Evolutionary conservation across 495 filamentous ascomycete species (phyloP), one percentile per base, ranked within the genome.

Genomic region (Eremomyces bilateralis): DNA sequence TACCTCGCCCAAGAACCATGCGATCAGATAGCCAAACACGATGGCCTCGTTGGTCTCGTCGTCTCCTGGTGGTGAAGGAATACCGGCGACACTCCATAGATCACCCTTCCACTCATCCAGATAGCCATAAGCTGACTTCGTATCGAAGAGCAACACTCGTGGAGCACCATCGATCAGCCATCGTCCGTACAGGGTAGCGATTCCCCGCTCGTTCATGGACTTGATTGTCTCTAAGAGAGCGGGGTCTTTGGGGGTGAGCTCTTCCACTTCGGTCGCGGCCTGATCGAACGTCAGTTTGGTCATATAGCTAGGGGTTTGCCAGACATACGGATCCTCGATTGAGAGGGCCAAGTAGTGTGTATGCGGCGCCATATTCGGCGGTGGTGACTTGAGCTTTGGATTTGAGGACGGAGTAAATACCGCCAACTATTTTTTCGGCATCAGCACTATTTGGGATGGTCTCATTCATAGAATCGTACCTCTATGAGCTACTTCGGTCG

Each of bases 101-200:
- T 97, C 88, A 10, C 71, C 67, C 58, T 94, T 95, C 88, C 88
- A 97, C 60, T 97, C 88, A 48, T 94, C 77, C 50, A 94, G 53
- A 58, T 76, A 91, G 35, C 66, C 62, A 53, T 92, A 92, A 3
- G 79, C 88, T 18, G 85, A 91, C 41, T 81, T 76, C 8, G 83
- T 94, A 52, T 97, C 81, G 52, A 97, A 92, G 37, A 97, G 69
- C 4, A 97, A 59, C 10, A 97, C 88, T 38, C 88, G 63, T 4
- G 88, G 88, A 20, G 88, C 88, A 28, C 88, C 88, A 48, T 95
- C 88, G 45, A 97, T 93, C 42, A 97, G 66, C 88, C 88, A 97
- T 56, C 88, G 67, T 41, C 88, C 88, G 57, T 95, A 95, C 38
- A 94, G 46, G 4, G 91, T 76, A 40, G 74, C 66, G 51, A 97